Percentiles rank a stretch among this genome's conserved stretches.
These are phyloP conservation scores for Amorphotheca resinae DNA, from an alignment of 495 filamentous ascomycete species.

Conservation along the genomic window DNA sequence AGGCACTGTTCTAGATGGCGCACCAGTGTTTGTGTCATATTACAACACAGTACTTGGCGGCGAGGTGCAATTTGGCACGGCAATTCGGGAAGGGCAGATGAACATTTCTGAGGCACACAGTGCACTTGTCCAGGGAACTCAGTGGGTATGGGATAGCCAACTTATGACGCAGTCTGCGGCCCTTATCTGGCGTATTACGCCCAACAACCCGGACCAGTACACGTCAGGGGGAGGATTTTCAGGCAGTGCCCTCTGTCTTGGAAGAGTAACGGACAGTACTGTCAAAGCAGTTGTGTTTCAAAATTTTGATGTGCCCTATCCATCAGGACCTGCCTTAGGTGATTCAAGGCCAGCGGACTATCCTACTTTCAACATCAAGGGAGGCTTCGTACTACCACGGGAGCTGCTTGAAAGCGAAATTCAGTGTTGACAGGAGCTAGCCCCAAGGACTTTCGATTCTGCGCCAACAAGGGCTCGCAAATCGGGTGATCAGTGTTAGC, in stretches of 20 bases:
- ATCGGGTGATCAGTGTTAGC: too few relatives aligned
- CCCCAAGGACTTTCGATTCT: too few relatives aligned
- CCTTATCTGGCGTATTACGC: not conserved
- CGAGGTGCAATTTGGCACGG: too few relatives aligned
- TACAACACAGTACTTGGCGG: not conserved
- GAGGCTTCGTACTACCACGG: not conserved
- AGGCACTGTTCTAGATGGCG: not conserved
- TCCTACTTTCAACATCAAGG: not conserved
- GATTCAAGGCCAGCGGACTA: not conserved
- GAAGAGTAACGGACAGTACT: not conserved
- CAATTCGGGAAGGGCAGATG: too few relatives aligned
- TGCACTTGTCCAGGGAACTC: not conserved
- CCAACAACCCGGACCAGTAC: not conserved
- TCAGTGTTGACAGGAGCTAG: too few relatives aligned
- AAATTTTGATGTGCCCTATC: not conserved
- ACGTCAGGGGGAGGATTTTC: not conserved
- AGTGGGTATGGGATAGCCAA: not conserved
- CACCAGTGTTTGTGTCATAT: not conserved
- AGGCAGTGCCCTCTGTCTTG: not conserved
- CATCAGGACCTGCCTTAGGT: not conserved
- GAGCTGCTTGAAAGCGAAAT: not conserved
- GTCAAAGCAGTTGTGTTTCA: not conserved
- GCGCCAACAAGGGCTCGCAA: too few relatives aligned
- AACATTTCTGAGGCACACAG: not conserved
- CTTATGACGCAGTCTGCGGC: not conserved